These are phyloP conservation scores for Mortierella polycephala DNA, from an alignment of 371 early-diverging fungal species.

Conservation along the genomic window DNA sequence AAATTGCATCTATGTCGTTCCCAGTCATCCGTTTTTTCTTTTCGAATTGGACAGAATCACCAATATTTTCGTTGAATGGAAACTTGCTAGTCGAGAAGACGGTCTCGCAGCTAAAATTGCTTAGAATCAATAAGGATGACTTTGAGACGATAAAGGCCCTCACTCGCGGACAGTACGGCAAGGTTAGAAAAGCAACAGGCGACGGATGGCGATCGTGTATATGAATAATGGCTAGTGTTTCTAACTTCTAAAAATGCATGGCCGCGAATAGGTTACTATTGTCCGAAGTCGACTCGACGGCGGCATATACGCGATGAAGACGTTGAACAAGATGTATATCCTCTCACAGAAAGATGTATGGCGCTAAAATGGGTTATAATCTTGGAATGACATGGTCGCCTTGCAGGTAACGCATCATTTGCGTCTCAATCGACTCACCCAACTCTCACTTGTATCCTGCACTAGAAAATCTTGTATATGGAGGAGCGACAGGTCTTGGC, in stretches of 20 bases:
- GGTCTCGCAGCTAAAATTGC: slow-evolving; percentile 63
- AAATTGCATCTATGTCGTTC: background rate
- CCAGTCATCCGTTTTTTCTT: background rate
- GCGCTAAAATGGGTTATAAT: too few relatives aligned
- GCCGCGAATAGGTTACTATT: slow-evolving; percentile 68
- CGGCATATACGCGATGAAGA: slow-evolving; percentile 96
- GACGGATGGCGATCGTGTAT: background rate
- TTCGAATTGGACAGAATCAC: too few relatives aligned
- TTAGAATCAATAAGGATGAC: slow-evolving; percentile 82
- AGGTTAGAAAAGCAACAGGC: slow-evolving; percentile 60
- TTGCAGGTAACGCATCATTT: too few relatives aligned
- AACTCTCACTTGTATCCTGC: background rate
- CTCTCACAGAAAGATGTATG: slow-evolving; percentile 83
- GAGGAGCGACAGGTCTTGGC: slow-evolving; percentile 90
- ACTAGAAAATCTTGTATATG: slow-evolving; percentile 86
- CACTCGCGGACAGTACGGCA: slow-evolving; percentile 94
- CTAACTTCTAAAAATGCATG: background rate
- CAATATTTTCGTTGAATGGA: too few relatives aligned
- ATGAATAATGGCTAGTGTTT: background rate
- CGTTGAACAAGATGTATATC: slow-evolving; percentile 87
- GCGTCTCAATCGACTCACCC: too few relatives aligned
- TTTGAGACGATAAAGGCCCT: slow-evolving; percentile 89
- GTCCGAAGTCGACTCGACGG: slow-evolving; percentile 76
- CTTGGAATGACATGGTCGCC: too few relatives aligned
- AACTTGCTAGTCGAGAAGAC: slow-evolving; percentile 65